Evolutionary conservation across 495 filamentous ascomycete species (phyloP).

Genomic region (Talaromyces proteolyticus): DNA sequence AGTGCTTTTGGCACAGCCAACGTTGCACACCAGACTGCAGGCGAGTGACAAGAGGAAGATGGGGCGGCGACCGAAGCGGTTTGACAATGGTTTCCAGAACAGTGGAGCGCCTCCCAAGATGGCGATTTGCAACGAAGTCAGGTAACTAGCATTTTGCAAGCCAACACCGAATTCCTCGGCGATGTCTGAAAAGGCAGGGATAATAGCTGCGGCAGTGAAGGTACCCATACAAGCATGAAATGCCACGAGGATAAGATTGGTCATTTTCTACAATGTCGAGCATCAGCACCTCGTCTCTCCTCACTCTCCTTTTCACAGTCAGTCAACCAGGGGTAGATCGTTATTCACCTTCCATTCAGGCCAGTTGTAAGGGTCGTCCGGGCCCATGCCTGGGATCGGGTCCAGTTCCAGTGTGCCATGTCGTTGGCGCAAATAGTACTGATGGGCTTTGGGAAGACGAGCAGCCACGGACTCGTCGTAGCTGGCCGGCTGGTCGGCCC

Average conservation of each 20-base stretch:
- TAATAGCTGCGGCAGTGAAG: constrained; percentile 47
- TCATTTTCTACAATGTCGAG: constrained; percentile 36
- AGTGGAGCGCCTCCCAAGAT: constrained; percentile 43
- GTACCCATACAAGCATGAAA: constrained; percentile 53
- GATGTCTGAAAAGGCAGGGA: constrained; percentile 45
- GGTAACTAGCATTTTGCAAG: constrained; percentile 39
- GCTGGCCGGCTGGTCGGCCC: too few relatives aligned
- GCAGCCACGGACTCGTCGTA: too few relatives aligned
- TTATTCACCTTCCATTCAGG: constrained; percentile 44
- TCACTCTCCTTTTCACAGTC: too few relatives aligned
- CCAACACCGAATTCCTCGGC: constrained; percentile 31
- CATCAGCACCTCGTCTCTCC: background rate
- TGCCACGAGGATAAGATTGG: constrained; percentile 46
- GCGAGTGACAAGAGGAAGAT: constrained; percentile 44
- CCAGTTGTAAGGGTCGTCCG: constrained; percentile 54
- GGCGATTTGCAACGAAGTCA: constrained; percentile 45
- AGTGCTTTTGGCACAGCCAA: constrained; percentile 36
- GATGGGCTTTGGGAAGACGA: too few relatives aligned
- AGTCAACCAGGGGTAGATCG: too few relatives aligned
- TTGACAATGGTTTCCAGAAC: constrained; percentile 52
- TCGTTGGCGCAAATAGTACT: constrained; percentile 45
- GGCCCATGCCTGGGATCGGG: constrained; percentile 42
- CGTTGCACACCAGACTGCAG: constrained; percentile 36
- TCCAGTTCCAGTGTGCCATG: constrained; percentile 51
- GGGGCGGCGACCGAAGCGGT: constrained; percentile 48